Evolutionary conservation across 2,329 filamentous ascomycete species (phyloP), one percentile per base, ranked within the genome.

Genomic region (Colletotrichum sp.): DNA sequence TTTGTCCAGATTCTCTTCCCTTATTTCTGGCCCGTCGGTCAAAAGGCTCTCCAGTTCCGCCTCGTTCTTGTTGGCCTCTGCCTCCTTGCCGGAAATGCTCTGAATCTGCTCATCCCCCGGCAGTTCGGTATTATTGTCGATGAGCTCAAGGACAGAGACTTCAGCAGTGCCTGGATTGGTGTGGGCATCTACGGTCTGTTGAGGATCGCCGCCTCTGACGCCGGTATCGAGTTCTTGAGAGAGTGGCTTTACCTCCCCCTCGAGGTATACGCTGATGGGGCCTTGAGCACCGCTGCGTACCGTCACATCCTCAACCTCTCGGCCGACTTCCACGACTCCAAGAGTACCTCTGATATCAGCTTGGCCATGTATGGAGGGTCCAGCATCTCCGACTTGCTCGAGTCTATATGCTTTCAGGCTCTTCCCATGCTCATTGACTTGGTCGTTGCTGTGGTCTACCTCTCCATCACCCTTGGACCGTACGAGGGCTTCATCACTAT

Each of bases 51-150:
- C 22, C 94, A 97, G 82, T 82, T 94, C 22, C 92, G 93, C 70
- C 90, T 94, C 25, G 85, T 90, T 13, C 87, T 94, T 6, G 93
- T 97, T 60, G 90, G 90, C 1, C 59, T 94, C 2, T 94, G 94
- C 78, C 87, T 97, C 27, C 82, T 96, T n/a, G 86, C 88, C 68
- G 91, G 93, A 71, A 95, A 96, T 78, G 91, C 91, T 7, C 86
- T 98, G 66, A 95, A 96, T 79, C 87, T 98, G 16, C 85, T 98
- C 57, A 91, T 95, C 36, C 95, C 95, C n/a, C 90, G 94, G 25
- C 94, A 97, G 81, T 91, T 96, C 36, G 95, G 95, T 78, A 91
- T 94, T 74, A 92, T 98, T 77, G 93, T 95, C 78, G 92, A 97
- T 80, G 91, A 91, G 76, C 85, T 98, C 27, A 88, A 76, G 27